Base-by-base conservation (phyloP, 306 rosid species). In the Lathyrus tuberosus region DNA sequence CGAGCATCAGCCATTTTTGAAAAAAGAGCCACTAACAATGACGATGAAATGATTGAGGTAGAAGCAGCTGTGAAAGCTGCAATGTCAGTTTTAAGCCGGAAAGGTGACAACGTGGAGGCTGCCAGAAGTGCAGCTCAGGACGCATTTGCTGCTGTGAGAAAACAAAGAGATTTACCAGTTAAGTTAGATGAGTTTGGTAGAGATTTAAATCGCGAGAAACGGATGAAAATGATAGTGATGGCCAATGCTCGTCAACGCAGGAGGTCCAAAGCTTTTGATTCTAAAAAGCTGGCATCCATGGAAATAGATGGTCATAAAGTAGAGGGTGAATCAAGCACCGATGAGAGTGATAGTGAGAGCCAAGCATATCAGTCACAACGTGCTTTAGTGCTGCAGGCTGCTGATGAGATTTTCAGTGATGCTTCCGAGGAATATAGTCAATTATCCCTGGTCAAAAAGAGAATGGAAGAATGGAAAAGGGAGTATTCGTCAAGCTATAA, bases 271-370 rank as follows among this genome's bases (percentile, higher is more conserved):
- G 71, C 81, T 61, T 76, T 83, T 46, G 86, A 80, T 70, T 80
- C 86, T 22, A 87, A 78, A 69, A 86, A 85, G 74, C 49, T 70
- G 42, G 46, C 80, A 42, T 66, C 80, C 72, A 81, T 87, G 89
- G 97, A 88, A 18, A 73, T 88, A 64, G 92, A 90, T 74, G 46
- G 77, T 86, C 85, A 52, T 67, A 86, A 79, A 75, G 73, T 90
- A 75, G 98, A 93, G 81, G 98, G 98, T 52, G 98, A 94, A 75
- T 86, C 92, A 26, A 94, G 97, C 88, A 88, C 97, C 0, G 98
- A 94, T 70, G 98, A 94, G 88, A 94, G 98, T 84, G 98, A 88
- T 69, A 87, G 84, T 67, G 96, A 94, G 78, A 83, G 86, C 73
- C 81, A 78, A 73, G 90, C 87, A 11, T 94, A 85, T 67, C 64